Base-by-base conservation (phyloP, 1,284 basidiomycete genomes). In the Athelia sp. region DNA sequence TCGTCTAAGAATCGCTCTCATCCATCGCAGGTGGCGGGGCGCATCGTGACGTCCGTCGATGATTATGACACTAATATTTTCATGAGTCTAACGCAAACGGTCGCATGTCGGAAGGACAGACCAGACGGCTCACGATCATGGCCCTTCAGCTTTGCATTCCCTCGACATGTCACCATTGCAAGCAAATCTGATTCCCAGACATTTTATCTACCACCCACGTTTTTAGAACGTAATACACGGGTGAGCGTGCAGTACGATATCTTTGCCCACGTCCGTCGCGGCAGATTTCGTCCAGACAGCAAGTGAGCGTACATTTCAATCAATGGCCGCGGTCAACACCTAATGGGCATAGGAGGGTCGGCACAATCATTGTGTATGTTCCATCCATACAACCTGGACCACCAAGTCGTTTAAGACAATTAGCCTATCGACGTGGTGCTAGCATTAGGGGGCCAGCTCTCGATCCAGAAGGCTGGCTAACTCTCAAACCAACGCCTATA, bases 181-280 rank as follows among this genome's bases (percentile, higher is more conserved):
- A 61, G 63, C 17, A 56, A 65, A 8, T 67, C 67, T 36, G 50
- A 47, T 14, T 40, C 50, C 48, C 48, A 47, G 26, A 59, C 64
- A n/a, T 75, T 63, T 55, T 62, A 62, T 43, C 63, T 76, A 21
- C 75, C 75, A 4, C 74, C 76, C 54, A 75, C 75, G 0, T 75
- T 77, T 54, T 58, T 73, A 47, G 75, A 77, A 55, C 69, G 72
- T 3, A 68, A 70, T 46, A 71, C 70, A 9, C 56, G 58, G 49
- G 73, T 69, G 15, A 75, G 71, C 53, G 64, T 76, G 29, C 71
- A 75, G 50, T 77, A 77, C 52, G 74, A 77, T 52, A 62, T 77
- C 26, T 66, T 64, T 6, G 63, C 76, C 46, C 58, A 63, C 21
- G 62, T 76, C 43, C 70, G 69, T n/a, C 60, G 73, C 44, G 74